These are phyloP conservation scores for Dryadomyces quercus-mongolicae DNA, from an alignment of 2,329 filamentous ascomycete species.

Conservation along the genomic window DNA sequence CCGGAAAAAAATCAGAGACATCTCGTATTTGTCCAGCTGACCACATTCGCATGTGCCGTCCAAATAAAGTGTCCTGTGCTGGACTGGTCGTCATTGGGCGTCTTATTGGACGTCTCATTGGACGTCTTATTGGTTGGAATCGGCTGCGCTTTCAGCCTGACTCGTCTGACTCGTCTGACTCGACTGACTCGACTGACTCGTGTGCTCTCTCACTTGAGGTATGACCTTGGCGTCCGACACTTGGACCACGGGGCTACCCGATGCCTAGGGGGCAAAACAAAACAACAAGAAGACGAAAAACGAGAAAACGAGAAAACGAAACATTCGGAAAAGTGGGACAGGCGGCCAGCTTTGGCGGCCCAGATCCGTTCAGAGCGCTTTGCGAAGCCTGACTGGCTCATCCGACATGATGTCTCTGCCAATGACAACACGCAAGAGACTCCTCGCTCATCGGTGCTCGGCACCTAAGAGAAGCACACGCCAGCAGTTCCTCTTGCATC, in stretches of 20 bases:
- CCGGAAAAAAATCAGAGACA: no score
- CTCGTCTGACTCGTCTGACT: no score
- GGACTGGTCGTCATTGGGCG: no score
- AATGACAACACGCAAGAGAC: conserved; percentile 15
- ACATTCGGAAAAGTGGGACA: conserved; percentile 14
- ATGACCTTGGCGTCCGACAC: no score
- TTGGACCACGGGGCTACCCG: not conserved
- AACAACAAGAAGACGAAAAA: not conserved
- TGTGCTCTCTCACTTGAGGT: no score
- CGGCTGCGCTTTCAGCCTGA: not conserved
- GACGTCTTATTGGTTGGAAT: no score
- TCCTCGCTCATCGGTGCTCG: conserved; percentile 13
- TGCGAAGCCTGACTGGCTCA: conserved; percentile 13
- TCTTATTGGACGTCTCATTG: no score
- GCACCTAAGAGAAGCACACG: conserved; percentile 11
- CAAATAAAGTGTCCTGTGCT: no score
- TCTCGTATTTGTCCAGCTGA: no score
- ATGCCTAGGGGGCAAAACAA: not conserved
- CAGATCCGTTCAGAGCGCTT: conserved; percentile 1
- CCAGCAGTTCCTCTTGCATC: conserved; percentile 13
- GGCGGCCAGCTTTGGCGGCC: conserved; percentile 16
- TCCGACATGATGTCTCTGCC: conserved; percentile 10
- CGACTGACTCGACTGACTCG: no score
- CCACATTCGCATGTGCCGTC: no score
- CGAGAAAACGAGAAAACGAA: not conserved